Conservation (phyloP, 2,329 filamentous ascomycete genomes). For the Fusarium burgessii region DNA sequence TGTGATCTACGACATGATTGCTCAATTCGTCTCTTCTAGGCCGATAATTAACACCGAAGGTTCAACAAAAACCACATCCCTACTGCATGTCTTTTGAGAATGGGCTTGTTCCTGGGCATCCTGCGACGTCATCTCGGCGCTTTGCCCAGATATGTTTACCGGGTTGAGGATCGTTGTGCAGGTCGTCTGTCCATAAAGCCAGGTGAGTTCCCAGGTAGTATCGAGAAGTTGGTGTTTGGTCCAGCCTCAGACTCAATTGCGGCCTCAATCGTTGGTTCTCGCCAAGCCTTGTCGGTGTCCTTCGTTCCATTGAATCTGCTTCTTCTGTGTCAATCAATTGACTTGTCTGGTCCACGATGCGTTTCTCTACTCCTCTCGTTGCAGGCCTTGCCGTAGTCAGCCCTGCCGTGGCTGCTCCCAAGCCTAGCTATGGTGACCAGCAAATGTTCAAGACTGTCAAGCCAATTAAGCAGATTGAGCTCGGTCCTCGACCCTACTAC, state of each 20-base stretch:
- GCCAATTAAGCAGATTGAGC: conserved; percentile 63
- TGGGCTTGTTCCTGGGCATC: conserved; percentile 23
- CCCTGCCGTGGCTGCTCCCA: conserved; percentile 47
- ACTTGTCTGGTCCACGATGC: conserved; percentile 46
- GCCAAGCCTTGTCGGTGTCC: conserved; percentile 9
- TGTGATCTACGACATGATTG: conserved; percentile 37
- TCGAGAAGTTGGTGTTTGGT: not conserved
- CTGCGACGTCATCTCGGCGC: conserved; percentile 27
- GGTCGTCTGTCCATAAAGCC: conserved; percentile 35
- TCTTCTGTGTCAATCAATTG: conserved; percentile 15
- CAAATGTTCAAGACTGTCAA: conserved; percentile 52
- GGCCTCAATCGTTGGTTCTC: conserved; percentile 10
- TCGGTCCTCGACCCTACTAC: conserved; percentile 74
- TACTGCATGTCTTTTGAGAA: conserved; percentile 11
- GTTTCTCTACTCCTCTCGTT: conserved; percentile 47
- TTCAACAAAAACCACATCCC: conserved; percentile 12
- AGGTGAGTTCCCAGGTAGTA: conserved; percentile 13
- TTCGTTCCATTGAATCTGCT: not conserved
- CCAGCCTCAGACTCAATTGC: conserved; percentile 31
- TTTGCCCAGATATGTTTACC: conserved; percentile 37
- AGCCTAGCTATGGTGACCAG: conserved; percentile 24
- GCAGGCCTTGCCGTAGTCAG: conserved; percentile 48
- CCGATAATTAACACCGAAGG: conserved; percentile 37
- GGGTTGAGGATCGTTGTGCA: conserved; percentile 20
- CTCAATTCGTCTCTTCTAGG: conserved; percentile 24